Percentiles rank a stretch among this genome's conserved stretches.
phyloP scores from a whole-genome alignment of 179 eudicot species.

The Patellifolia procumbens region DNA sequence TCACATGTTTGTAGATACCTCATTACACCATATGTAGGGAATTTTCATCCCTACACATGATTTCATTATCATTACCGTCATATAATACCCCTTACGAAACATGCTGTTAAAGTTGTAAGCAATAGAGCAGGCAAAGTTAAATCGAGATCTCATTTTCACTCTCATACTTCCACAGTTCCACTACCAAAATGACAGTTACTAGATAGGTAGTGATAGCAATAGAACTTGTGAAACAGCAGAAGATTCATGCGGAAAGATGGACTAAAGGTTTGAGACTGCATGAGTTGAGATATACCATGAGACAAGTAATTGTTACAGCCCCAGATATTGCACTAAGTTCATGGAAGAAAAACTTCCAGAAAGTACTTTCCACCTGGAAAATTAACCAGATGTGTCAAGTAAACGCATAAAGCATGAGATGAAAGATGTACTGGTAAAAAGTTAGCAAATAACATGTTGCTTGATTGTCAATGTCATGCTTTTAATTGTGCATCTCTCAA shows the following conservation, averaged over 20 bases:
- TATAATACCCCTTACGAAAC: too few species aligned
- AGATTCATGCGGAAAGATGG: not conserved
- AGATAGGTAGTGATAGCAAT: not conserved
- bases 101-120: not conserved
- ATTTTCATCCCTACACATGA: too few species aligned
- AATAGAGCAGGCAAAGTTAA: not conserved
- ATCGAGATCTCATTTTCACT: not conserved
- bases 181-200: not conserved
- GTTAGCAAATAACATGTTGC: not conserved
- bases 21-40: too few species aligned
- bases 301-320: constrained; percentile 90
- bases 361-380: constrained; percentile 62
- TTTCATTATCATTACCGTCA: too few species aligned
- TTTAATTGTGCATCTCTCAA: not conserved
- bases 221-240: not conserved
- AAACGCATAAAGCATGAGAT: not conserved
- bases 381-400: constrained; percentile 6
- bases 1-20: too few species aligned
- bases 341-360: constrained; percentile 58
- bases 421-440: constrained; percentile 1
- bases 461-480: not conserved
- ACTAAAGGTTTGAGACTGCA: not conserved
- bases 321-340: constrained; percentile 88
- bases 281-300: constrained; percentile 56
- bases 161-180: not conserved